Evolutionary conservation across 2,329 filamentous ascomycete genomes (phyloP).

Genomic region (Colletotrichum viniferum): DNA sequence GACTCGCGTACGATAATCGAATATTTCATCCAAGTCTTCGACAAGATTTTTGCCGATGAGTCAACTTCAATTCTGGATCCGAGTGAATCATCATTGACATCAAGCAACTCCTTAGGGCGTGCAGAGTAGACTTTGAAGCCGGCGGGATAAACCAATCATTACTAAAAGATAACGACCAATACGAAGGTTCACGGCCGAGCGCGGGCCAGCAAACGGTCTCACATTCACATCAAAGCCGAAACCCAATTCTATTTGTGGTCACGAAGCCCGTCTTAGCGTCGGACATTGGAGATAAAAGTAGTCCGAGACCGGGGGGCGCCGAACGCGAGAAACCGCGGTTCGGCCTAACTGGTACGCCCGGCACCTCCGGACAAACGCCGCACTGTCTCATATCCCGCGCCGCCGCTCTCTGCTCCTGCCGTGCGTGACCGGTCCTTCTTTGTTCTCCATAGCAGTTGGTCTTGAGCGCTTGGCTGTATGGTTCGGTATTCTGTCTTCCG

Average conservation of each 20-base stretch:
- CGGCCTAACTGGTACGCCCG: neutral
- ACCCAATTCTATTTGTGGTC: neutral
- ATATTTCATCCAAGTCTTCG: neutral
- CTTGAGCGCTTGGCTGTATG: neutral
- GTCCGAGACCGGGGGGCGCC: neutral
- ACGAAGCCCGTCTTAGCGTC: neutral
- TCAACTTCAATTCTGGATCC: neutral
- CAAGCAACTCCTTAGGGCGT: neutral
- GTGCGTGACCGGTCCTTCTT: neutral
- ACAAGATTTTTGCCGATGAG: neutral
- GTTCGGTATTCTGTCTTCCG: neutral
- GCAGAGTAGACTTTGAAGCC: neutral
- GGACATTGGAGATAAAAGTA: neutral
- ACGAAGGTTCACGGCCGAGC: neutral
- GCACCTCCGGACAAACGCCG: neutral
- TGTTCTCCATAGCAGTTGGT: neutral
- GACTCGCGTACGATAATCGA: neutral
- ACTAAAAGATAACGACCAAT: neutral
- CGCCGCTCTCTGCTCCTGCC: neutral
- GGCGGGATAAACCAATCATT: neutral
- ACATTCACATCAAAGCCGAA: neutral
- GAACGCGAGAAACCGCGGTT: neutral
- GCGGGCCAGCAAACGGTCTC: neutral
- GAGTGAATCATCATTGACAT: neutral
- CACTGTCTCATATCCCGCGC: neutral